Evolutionary conservation across 371 early-diverging fungal species (phyloP), one percentile per base, ranked within the genome.

Genomic region (Apophysomyces elegans): DNA sequence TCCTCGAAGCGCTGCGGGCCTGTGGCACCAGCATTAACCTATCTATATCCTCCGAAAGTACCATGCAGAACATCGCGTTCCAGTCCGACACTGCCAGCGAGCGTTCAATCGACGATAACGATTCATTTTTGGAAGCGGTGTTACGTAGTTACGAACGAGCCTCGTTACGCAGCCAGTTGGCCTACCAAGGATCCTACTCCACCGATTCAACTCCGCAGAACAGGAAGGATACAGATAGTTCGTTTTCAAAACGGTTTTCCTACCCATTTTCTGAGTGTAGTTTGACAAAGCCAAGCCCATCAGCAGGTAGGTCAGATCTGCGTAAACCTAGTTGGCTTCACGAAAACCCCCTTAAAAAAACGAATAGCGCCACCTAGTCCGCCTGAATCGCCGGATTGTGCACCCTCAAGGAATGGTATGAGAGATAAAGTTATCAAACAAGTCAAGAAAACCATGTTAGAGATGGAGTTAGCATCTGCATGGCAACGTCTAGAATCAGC

Each of bases 391-490:
- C 54, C 54, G 54, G 21, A 26, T 21, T 50, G 21, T 21, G 21
- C 21, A 5, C 54, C 54, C 5, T n/a, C 54, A n/a, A n/a, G 21
- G 8, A 16, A 21, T 21, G 54, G 9, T 18, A 26, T 50, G 9
- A 26, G 21, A 21, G 54, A n/a, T 11, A 16, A 9, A 8, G 54
- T 50, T n/a, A 35, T 21, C n/a, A 50, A 21, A 7, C 54, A 63
- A 37, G 56, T 43, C 7, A 39, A 47, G 14, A 50, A 39, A 7
- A 50, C 38, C 21, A 56, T 37, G 12, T 47, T 56, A 35, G 47
- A 63, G 18, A 63, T 63, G 16, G 63, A 63, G 32, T 11, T 63
- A 68, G 47, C 45, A 46, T 37, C 59, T 56, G 7, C 65, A 56
- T 12, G 65, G 61, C 9, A 64, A 60, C 18, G n/a, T 61, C 21